These are phyloP conservation scores for Fraxinus quadrangulata DNA, from an alignment of 257 asterid species.

Conservation along the genomic window DNA sequence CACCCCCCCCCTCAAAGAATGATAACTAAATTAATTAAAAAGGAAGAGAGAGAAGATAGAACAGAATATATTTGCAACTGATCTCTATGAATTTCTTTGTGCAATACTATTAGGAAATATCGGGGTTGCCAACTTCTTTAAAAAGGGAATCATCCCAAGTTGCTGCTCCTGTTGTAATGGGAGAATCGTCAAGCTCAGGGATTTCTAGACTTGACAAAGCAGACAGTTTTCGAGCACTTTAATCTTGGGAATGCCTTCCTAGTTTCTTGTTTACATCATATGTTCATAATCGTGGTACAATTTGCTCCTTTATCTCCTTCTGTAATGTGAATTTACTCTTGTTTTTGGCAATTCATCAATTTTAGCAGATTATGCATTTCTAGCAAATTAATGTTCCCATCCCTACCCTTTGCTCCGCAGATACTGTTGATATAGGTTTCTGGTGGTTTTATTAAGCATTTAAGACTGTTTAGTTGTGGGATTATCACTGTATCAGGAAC, in stretches of 20 bases:
- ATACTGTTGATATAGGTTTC: too few relatives aligned
- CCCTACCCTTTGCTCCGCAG: too few relatives aligned
- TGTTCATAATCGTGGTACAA: neutral
- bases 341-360: neutral
- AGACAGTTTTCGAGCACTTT: conserved; percentile 58
- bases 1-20: neutral
- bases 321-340: neutral
- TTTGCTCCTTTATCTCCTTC: neutral
- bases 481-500: too few relatives aligned
- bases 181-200: conserved; percentile 88
- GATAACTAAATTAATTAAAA: neutral
- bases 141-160: conserved; percentile 59
- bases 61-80: neutral
- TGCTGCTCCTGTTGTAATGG: conserved; percentile 59
- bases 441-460: too few relatives aligned
- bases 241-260: conserved; percentile 18
- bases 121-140: conserved; percentile 76
- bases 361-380: neutral
- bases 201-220: conserved; percentile 62
- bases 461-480: too few relatives aligned
- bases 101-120: conserved; percentile 58
- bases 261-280: neutral
- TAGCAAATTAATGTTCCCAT: neutral
- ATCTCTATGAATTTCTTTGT: conserved; percentile 7
- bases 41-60: neutral